These are phyloP conservation scores for Myrica gale DNA, from an alignment of 306 rosid species.

Conservation along the genomic window DNA sequence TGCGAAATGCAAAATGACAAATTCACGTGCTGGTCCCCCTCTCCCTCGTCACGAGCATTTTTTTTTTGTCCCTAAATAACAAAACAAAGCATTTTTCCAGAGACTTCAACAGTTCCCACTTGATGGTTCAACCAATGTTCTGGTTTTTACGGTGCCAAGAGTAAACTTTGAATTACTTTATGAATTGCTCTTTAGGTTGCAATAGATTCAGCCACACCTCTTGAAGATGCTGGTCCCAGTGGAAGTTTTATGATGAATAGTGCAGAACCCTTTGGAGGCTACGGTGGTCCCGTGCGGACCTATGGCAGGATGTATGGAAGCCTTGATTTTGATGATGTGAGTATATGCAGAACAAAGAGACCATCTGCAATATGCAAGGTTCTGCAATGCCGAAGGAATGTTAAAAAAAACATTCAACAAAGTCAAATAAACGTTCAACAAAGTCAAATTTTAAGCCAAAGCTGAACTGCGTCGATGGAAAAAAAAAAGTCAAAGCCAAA, in stretches of 20 bases:
- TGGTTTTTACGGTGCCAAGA: neutral
- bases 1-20: too few species aligned
- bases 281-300: conserved; percentile 78
- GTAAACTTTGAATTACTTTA: neutral
- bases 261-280: conserved; percentile 65
- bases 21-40: too few species aligned
- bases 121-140: neutral
- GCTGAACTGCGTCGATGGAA: too few species aligned
- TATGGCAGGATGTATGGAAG: conserved; percentile 95
- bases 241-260: conserved; percentile 58
- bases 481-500: too few species aligned
- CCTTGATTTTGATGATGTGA: conserved; percentile 86
- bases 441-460: too few species aligned
- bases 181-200: conserved; percentile 47
- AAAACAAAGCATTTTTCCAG: too few species aligned
- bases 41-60: too few species aligned
- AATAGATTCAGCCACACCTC: conserved; percentile 84
- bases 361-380: too few species aligned
- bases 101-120: neutral
- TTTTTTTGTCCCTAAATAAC: too few species aligned
- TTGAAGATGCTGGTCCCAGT: conserved; percentile 82
- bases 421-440: too few species aligned
- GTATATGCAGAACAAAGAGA: conserved; percentile 27
- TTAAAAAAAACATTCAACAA: too few species aligned
- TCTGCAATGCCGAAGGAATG: too few species aligned